Percentiles rank a stretch among this genome's conserved stretches.
phyloP scores from a whole-genome alignment of 805 yeast genomes.

The Isabelozyma gotoi region DNA sequence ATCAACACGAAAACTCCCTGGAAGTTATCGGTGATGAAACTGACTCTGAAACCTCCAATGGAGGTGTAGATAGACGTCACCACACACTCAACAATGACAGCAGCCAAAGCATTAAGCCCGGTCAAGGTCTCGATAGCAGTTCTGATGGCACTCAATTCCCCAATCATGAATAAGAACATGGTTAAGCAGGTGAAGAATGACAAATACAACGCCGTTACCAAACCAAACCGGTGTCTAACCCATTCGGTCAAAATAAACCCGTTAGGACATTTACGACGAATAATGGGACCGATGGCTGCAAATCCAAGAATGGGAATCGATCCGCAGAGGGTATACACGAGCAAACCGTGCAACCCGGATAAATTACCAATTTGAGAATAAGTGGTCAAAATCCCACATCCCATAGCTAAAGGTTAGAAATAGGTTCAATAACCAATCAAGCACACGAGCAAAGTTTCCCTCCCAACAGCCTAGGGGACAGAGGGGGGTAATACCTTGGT shows the following conservation, averaged over 20 bases:
- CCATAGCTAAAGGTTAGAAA: slow-evolving; percentile 55
- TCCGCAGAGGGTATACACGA: slow-evolving; percentile 78
- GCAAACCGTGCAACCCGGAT: slow-evolving; percentile 82
- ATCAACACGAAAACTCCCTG: slow-evolving; percentile 77
- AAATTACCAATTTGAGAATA: slow-evolving; percentile 84
- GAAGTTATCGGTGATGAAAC: slow-evolving; percentile 82
- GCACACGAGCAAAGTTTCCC: not conserved
- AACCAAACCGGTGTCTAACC: slow-evolving; percentile 84
- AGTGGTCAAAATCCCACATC: slow-evolving; percentile 84
- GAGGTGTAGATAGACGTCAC: slow-evolving; percentile 87
- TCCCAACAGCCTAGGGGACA: not conserved
- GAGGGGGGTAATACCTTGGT: not conserved
- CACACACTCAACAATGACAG: slow-evolving; percentile 78
- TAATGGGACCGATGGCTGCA: slow-evolving; percentile 77
- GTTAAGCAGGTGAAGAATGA: slow-evolving; percentile 83
- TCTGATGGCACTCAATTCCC: slow-evolving; percentile 80
- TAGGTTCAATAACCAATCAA: not conserved
- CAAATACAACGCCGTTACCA: slow-evolving; percentile 67
- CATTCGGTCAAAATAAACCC: slow-evolving; percentile 93
- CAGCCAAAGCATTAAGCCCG: slow-evolving; percentile 75
- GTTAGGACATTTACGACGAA: slow-evolving; percentile 76
- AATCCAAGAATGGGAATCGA: slow-evolving; percentile 85
- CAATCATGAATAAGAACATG: slow-evolving; percentile 81
- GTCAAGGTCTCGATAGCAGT: slow-evolving; percentile 77
- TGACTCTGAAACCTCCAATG: slow-evolving; percentile 85